Percentiles rank a stretch among this genome's conserved stretches.
Evolutionary conservation across 106 monocot species (phyloP).

Genomic region (Apostasia shenzhenica): DNA sequence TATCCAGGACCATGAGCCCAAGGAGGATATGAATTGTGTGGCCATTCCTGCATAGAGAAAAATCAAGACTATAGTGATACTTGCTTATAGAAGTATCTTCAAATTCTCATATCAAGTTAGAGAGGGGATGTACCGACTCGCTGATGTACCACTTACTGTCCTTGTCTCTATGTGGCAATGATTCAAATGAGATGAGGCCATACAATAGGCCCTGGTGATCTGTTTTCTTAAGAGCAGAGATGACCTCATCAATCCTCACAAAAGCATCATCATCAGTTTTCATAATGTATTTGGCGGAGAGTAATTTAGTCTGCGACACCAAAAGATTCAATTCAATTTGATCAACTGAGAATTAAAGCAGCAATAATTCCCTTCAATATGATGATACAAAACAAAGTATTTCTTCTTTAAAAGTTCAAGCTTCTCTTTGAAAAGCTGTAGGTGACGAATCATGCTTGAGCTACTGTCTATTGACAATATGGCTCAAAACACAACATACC

Average conservation of each 20-base stretch:
- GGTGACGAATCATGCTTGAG: too few relatives aligned
- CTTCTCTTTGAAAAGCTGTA: too few relatives aligned
- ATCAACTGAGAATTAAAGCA: neutral
- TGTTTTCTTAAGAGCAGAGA: constrained; percentile 41
- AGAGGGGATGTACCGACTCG: constrained; percentile 31
- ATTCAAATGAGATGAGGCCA: constrained; percentile 80
- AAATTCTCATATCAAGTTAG: neutral
- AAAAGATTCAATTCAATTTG: neutral
- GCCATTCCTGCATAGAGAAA: constrained; percentile 63
- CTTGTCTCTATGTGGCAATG: constrained; percentile 71
- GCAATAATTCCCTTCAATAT: too few relatives aligned
- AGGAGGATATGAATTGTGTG: constrained; percentile 67
- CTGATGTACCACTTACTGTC: constrained; percentile 92
- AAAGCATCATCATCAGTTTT: constrained; percentile 97
- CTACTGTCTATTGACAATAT: too few relatives aligned
- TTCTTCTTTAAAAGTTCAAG: too few relatives aligned
- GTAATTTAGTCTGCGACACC: constrained; percentile 56
- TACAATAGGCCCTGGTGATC: constrained; percentile 47
- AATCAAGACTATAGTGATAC: neutral
- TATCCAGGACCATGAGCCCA: constrained; percentile 99
- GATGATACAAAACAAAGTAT: too few relatives aligned
- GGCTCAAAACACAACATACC: too few relatives aligned
- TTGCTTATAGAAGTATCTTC: neutral
- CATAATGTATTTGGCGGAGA: constrained; percentile 85
- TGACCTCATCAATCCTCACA: constrained; percentile 83